Percentiles rank a stretch among this genome's conserved stretches.
Conservation (phyloP, 2,329 filamentous ascomycete genomes). For the Allantophomopsis cytisporea region DNA sequence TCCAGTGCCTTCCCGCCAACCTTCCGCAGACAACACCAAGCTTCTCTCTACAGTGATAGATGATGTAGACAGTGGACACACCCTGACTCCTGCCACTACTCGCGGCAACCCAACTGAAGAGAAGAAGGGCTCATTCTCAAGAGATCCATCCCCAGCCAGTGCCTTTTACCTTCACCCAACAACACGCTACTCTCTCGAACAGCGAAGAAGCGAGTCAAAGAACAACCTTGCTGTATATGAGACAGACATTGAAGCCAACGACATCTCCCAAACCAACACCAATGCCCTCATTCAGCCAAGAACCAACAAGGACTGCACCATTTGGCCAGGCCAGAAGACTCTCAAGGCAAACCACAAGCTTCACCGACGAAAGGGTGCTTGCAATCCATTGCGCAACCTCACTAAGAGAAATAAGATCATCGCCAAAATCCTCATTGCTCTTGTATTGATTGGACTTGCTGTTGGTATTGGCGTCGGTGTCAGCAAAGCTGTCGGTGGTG, state of each 20-base stretch:
- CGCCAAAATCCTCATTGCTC: slow-evolving; percentile 36
- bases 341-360: slow-evolving; percentile 46
- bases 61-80: slow-evolving; percentile 1
- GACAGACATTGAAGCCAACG: slow-evolving; percentile 10
- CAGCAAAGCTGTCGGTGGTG: slow-evolving; percentile 45
- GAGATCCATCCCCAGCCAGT: slow-evolving; percentile 5
- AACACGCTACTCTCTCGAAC: slow-evolving; percentile 8
- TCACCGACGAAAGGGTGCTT: slow-evolving; percentile 33
- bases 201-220: slow-evolving; percentile 9
- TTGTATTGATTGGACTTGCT: slow-evolving; percentile 37
- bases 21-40: neutral
- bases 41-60: neutral
- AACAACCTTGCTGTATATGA: slow-evolving; percentile 8
- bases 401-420: slow-evolving; percentile 39
- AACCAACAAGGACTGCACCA: slow-evolving; percentile 28
- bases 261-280: slow-evolving; percentile 2
- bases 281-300: neutral
- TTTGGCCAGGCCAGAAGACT: slow-evolving; percentile 46
- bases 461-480: slow-evolving; percentile 44
- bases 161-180: slow-evolving; percentile 8
- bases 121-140: neutral
- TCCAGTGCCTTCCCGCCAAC: neutral
- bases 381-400: slow-evolving; percentile 37
- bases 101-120: neutral
- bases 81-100: neutral